Base-by-base conservation (phyloP, 148 eudicot species). In the Diospyros kaki region DNA sequence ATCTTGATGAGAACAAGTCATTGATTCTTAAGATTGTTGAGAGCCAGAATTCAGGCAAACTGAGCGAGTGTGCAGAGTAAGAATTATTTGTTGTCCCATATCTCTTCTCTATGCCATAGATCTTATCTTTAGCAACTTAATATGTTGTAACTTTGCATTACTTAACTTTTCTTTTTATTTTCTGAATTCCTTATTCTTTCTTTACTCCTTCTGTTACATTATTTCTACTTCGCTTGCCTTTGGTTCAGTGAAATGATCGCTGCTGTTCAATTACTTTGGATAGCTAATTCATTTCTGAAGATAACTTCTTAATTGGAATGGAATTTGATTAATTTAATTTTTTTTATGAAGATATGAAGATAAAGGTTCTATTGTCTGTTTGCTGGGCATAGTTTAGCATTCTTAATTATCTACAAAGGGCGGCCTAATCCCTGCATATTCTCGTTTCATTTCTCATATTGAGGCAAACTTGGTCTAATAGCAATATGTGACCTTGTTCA, bases 21-120 rank as follows among this genome's bases (percentile, higher is more conserved):
- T 87, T 92, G 78, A 92, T 92, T 75, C 80, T 92, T 83, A 92
- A 86, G 90, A 92, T 92, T 83, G 97, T 92, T 76, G 95, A 92
- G 84, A 92, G 93, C 81, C 95, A 90, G 62, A 92, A 88, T 81
- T 88, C 91, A 0, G 97, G 97, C 69, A 92, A 86, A 83, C 81
- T 90, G 39, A 90, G 82, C 73, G 93, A 90, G 72, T 90, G 97
- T 86, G 95, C 95, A 52, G 97, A 92, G 97, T 92, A 86, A 92
- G 94, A 72, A 7, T 64, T 39, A 52, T 50, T 40, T 46, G 2
- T 28, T 6, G 1, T 8, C 45, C 15, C 13, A 1, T 18, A 11
- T 58, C 40, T 6, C 42, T 70, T 54, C 10, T 15, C 18, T n/a
- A n/a, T n/a, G n/a, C n/a, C 41, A 12, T 68, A 8, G 68, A 13